These are phyloP conservation scores for Fusarium piperis DNA, from an alignment of 2,329 filamentous ascomycete genomes.

Conservation along the genomic window DNA sequence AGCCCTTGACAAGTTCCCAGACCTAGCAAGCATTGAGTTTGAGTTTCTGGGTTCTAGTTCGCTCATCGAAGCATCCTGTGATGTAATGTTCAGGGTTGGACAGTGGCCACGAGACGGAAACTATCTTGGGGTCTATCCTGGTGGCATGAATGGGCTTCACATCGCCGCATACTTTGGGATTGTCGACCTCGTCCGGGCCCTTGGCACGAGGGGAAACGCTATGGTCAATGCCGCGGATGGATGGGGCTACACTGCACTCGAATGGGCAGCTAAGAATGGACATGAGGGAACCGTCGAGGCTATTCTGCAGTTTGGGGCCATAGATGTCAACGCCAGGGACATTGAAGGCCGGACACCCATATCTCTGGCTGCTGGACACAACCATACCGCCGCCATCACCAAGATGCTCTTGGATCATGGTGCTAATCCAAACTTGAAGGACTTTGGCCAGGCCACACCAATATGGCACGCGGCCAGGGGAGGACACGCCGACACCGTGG, in stretches of 20 bases:
- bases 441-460: background rate
- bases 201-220: background rate
- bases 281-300: background rate
- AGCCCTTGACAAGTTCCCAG: background rate
- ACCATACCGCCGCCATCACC: background rate
- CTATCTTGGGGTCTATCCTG: background rate
- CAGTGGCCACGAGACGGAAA: background rate
- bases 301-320: background rate
- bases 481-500: background rate
- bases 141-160: background rate
- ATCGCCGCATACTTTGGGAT: background rate
- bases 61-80: background rate
- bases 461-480: background rate
- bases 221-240: background rate
- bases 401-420: background rate
- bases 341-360: background rate
- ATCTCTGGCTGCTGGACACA: background rate
- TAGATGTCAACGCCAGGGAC: background rate
- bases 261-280: background rate
- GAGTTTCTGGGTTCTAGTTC: background rate
- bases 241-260: background rate
- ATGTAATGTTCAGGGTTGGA: background rate
- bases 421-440: background rate
- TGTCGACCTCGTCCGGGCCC: background rate
- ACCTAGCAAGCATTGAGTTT: background rate